A percentile compares a stretch with the other conserved stretches of the same genome.
These are phyloP conservation scores for Arabidopsis hybrid DNA, from an alignment of 441 rosid species.

Conservation along the genomic window DNA sequence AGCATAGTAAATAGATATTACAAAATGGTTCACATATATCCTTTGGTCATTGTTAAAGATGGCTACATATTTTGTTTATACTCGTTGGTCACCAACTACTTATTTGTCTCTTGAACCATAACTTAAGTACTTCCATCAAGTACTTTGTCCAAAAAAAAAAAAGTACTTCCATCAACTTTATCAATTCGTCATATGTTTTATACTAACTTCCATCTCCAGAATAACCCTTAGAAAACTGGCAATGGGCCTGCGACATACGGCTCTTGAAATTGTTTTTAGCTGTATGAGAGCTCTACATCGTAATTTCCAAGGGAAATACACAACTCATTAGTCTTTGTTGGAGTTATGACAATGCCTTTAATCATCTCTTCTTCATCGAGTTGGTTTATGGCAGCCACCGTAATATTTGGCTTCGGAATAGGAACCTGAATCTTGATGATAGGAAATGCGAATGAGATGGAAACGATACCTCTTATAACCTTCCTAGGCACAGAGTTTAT, in stretches of 20 bases:
- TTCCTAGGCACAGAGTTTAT: neutral
- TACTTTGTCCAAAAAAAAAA: no score
- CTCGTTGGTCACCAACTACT: neutral
- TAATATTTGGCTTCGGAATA: neutral
- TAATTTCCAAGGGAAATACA: slow-evolving; percentile 15
- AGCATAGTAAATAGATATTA: slow-evolving; percentile 26
- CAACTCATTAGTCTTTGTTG: slow-evolving; percentile 17
- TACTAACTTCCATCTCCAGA: neutral
- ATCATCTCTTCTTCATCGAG: slow-evolving; percentile 11
- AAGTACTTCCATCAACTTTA: no score
- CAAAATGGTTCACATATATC: slow-evolving; percentile 1
- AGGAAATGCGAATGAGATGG: slow-evolving; percentile 32
- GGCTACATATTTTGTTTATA: neutral
- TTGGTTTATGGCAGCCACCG: slow-evolving; percentile 13
- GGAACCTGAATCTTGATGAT: slow-evolving; percentile 22
- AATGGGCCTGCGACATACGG: slow-evolving; percentile 18
- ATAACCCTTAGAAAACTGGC: neutral
- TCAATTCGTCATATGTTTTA: slow-evolving; percentile 1
- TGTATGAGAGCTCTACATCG: slow-evolving; percentile 6
- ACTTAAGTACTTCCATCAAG: no score
- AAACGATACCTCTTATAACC: slow-evolving; percentile 10
- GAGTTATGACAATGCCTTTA: slow-evolving; percentile 23
- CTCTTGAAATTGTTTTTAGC: neutral
- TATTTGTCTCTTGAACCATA: slow-evolving; percentile 7
- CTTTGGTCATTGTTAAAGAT: neutral